Evolutionary conservation across 805 yeast species (phyloP).

Genomic region (Zygoascus bituminiphila): DNA sequence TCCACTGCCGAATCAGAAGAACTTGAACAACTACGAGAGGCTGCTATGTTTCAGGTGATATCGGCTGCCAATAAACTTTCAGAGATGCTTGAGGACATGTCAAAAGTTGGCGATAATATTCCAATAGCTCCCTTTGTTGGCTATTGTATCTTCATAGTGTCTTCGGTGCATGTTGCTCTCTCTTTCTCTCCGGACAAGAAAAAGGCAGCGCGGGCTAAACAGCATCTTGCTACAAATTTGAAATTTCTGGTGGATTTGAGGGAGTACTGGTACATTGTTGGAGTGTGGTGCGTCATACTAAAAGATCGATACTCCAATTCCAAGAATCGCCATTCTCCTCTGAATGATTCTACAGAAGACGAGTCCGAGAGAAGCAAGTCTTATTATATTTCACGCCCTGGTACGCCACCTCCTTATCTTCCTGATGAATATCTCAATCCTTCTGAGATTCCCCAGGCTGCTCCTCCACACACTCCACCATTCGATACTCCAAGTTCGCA

Average conservation of each 20-base stretch:
- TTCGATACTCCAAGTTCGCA: not conserved
- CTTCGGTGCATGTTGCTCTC: slow-evolving; percentile 29
- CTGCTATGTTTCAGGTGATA: slow-evolving; percentile 24
- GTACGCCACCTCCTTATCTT: slow-evolving; percentile 12
- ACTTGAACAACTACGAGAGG: slow-evolving; percentile 25
- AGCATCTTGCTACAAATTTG: slow-evolving; percentile 27
- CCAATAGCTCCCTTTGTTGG: slow-evolving; percentile 31
- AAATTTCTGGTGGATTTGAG: slow-evolving; percentile 24
- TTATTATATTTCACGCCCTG: slow-evolving; percentile 9
- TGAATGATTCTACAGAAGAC: not conserved
- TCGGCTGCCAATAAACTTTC: slow-evolving; percentile 29
- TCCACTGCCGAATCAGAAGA: slow-evolving; percentile 15
- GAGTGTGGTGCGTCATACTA: slow-evolving; percentile 29
- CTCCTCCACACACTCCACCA: not conserved
- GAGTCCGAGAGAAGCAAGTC: not conserved
- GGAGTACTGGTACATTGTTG: slow-evolving; percentile 30
- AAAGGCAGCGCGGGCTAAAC: slow-evolving; percentile 25
- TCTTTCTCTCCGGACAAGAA: slow-evolving; percentile 25
- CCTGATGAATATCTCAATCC: slow-evolving; percentile 11
- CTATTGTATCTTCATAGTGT: slow-evolving; percentile 28
- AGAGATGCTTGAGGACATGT: slow-evolving; percentile 22
- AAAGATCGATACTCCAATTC: slow-evolving; percentile 23
- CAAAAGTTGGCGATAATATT: slow-evolving; percentile 22
- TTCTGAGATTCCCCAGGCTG: not conserved
- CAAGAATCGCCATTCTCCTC: not conserved